Evolutionary conservation across 2,329 filamentous ascomycete species (phyloP), one percentile per base, ranked within the genome.

Genomic region (Aureobasidium sp.): DNA sequence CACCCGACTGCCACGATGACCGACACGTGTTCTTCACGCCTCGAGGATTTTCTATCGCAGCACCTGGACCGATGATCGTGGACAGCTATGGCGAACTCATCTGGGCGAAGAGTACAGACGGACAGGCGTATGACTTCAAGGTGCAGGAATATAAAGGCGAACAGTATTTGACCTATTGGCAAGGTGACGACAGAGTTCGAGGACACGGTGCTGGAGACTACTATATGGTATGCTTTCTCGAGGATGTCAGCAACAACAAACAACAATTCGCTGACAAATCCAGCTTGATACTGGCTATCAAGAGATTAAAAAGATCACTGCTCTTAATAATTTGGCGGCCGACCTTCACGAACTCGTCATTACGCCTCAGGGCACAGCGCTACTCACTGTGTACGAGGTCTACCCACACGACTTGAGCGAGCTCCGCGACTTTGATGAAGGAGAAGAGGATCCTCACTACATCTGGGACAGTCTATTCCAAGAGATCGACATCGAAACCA

Each of bases 401-500:
- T 64, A 65, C 39, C 42, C 64, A n/a, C 61, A 61, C 12, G 64
- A 68, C 42, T 33, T 68, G 45, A 56, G 62, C 14, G 63, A 63
- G 7, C 66, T 77, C 4, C 61, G 62, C 33, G 48, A 63, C 15
- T 42, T 65, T 5, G 64, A 65, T 2, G 76, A 72, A 47, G 72
- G 71, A 42, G 58, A 66, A 7, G 44, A 59, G 31, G 62, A 67
- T 31, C 62, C 68, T 14, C 65, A 75, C 64, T 70, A 65, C 62
- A 68, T 71, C 40, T 70, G 68, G 70, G 69, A 71, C 39, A 67
- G 66, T 39, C 40, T 71, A 8, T 70, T 71, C 57, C 70, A 72
- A 52, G 69, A 70, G 58, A 65, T 82, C 37, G 75, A 82, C 64
- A 77, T 82, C 29, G 73, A 77, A 29, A 82, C 79, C 3, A 81